phyloP scores from a whole-genome alignment of 208 protist species.

The Ichthyophonus hoferi region DNA sequence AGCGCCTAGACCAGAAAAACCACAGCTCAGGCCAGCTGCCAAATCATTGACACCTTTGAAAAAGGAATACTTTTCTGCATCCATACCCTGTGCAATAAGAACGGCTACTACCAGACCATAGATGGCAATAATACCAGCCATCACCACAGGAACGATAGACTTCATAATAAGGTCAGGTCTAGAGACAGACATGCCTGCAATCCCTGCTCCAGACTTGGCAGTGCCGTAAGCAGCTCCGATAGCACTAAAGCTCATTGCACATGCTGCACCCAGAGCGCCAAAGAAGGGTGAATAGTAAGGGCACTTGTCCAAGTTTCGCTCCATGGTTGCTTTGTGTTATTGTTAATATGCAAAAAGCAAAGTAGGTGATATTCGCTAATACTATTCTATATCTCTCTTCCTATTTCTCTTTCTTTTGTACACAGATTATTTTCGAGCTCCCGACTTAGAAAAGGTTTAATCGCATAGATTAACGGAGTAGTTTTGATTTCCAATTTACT shows the following conservation, averaged over 20 bases:
- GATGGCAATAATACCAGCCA: slow-evolving; percentile 96
- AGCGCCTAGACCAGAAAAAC: slow-evolving; percentile 87
- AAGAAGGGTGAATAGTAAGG: slow-evolving; percentile 75
- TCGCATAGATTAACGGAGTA: background rate
- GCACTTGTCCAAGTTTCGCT: slow-evolving; percentile 35
- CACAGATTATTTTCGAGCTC: no score
- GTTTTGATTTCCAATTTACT: no score
- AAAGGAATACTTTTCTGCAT: slow-evolving; percentile 17
- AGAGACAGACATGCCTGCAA: slow-evolving; percentile 90
- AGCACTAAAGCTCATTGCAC: slow-evolving; percentile 78
- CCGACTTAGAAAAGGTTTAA: background rate
- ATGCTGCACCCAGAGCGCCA: slow-evolving; percentile 85
- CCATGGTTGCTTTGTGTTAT: background rate
- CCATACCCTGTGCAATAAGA: slow-evolving; percentile 72
- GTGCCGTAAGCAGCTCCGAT: slow-evolving; percentile 95
- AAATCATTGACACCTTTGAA: slow-evolving; percentile 83
- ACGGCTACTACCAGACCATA: slow-evolving; percentile 98
- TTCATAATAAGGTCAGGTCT: slow-evolving; percentile 89
- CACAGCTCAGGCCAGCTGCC: slow-evolving; percentile 88
- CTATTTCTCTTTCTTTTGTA: no score
- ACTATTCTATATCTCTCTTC: background rate
- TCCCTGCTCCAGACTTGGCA: slow-evolving; percentile 91
- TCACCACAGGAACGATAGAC: slow-evolving; percentile 75
- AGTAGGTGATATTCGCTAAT: no score
- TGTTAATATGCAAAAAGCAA: no score